Evolutionary conservation across 139 green algal species (phyloP), one percentile per base, ranked within the genome.

Genomic region (Medakamo hakoo): DNA sequence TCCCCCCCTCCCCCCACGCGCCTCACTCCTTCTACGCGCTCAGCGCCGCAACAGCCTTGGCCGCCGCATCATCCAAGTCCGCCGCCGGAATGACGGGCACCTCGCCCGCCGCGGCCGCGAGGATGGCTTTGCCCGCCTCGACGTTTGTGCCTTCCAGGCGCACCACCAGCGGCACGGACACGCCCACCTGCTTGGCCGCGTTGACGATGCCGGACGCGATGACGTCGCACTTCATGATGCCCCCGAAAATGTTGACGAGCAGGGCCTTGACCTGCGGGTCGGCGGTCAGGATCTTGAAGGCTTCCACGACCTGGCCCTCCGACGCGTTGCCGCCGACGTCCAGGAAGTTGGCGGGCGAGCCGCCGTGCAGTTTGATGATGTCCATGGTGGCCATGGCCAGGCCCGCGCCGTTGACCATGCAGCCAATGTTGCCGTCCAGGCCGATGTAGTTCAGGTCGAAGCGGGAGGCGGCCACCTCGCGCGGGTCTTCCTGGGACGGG

Each of bases 371-470:
- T 78, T 97, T 93, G 80, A 99, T 97, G 77, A 99, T 99, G 79
- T 99, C 93, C 92, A 99, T 98, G 25, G 91, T 99, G 3, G 93
- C 90, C 93, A 99, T 99, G 59, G 93, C 93, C 66, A 99, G 84
- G 4, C 93, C 93, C 0, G 93, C 93, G 14, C 93, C 93, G 69
- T 99, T 99, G 24, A 99, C 88, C 86, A 95, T 93, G 84, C 88
- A 95, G 52, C 88, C 88, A 49, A 95, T 95, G 74, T 69, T 85
- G 62, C 93, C 93, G 65, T 96, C 90, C 58, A 99, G 81, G 3
- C 92, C 93, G 64, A 99, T 99, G 86, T 99, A 99, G 83, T 98
- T 98, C 4, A 99, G 80, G 82, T 98, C 92, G 57, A 75, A 85
- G 75, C 95, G 93, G 30, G 52, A 63, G 4, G 92, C 91, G 18